Percentiles rank a stretch among this genome's conserved stretches.
Evolutionary conservation across 495 filamentous ascomycete genomes (phyloP).

Genomic region (Hypoxylon fragiforme): DNA sequence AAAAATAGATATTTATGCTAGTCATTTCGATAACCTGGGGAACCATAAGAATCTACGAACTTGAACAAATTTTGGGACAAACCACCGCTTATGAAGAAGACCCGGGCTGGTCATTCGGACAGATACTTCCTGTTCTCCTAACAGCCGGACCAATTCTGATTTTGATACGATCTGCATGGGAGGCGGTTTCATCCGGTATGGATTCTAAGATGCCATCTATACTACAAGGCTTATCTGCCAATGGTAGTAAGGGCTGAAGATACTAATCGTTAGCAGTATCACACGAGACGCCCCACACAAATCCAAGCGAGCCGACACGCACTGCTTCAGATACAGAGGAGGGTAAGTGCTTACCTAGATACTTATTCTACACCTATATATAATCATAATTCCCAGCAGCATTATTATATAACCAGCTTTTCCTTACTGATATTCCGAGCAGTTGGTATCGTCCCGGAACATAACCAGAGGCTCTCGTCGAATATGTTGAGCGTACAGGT

Average conservation of each 20-base stretch:
- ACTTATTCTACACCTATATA: too few relatives aligned
- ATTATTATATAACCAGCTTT: background rate
- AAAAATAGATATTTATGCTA: background rate
- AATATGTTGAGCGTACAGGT: background rate
- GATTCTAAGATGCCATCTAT: too few relatives aligned
- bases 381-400: too few relatives aligned
- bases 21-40: conserved; percentile 4
- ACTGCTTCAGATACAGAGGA: background rate
- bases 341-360: conserved; percentile 2
- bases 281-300: background rate
- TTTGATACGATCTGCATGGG: conserved; percentile 4
- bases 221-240: too few relatives aligned
- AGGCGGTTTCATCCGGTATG: conserved; percentile 8
- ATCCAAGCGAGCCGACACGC: background rate
- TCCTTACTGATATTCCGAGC: background rate
- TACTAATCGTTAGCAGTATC: background rate
- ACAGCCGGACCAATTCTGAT: conserved; percentile 1
- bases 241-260: too few relatives aligned
- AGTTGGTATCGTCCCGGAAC: background rate
- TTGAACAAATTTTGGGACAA: background rate
- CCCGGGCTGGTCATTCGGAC: conserved; percentile 4
- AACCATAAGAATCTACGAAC: background rate
- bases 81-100: background rate
- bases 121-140: conserved; percentile 9
- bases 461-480: background rate